Base-by-base conservation (phyloP, 148 eudicot genomes). In the Silene latifolia region DNA sequence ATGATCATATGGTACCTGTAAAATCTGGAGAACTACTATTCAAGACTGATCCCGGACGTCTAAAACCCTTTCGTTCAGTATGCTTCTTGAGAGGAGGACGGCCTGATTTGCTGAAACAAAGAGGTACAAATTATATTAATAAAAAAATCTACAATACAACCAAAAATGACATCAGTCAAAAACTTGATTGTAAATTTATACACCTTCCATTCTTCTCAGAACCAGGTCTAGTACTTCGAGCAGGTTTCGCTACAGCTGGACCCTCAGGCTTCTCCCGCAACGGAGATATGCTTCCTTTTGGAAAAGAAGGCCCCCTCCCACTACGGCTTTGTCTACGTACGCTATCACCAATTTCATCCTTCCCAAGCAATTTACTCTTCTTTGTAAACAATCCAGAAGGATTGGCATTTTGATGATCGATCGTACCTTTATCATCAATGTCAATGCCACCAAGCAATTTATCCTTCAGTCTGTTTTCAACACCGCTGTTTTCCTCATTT, bases 141-240 rank as follows among this genome's bases (percentile, higher is more conserved):
- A 47, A 61, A 69, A 23, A 19, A 14, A 13, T 18, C 77, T 68
- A 47, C 24, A 48, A 76, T 21, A 63, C 47, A 1, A 66, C 5
- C 20, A 68, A 44, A 65, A 46, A 21, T 39, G 46, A 8, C 29
- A 69, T 61, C 64, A 48, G 18, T 44, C 74, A 78, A 32, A 20
- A 5, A 19, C 27, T 61, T 35, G 39, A 57, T 15, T 63, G 25
- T 54, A 74, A 59, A 21, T 46, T 63, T 44, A 58, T 72, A 77
- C 57, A 91, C 98, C 98, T 93, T 84, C 90, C 91, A 83, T 72
- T 86, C 89, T 93, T 93, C 35, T 93, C 98, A 78, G 88, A 86
- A 75, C 87, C 88, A 80, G 93, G 88, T 82, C 83, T 86, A 21
- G 77, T 24, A 72, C 79, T 87, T 54, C 95, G 85, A 39, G 82